Base-by-base conservation (phyloP, 768 basidiomycete species). In the Suillus spraguei region DNA sequence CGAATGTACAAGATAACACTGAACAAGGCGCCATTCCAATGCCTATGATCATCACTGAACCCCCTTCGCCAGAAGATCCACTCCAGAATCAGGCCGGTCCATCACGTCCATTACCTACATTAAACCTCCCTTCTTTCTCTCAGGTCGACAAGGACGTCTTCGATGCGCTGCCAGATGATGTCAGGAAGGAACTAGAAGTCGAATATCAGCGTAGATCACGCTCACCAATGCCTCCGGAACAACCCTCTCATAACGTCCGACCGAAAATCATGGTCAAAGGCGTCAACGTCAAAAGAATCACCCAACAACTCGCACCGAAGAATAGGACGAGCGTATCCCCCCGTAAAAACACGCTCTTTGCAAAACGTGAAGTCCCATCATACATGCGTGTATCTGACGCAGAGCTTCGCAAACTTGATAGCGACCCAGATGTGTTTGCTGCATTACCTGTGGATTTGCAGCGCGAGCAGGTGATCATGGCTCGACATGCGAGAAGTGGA, bases 71-170 rank as follows among this genome's bases (percentile, higher is more conserved):
- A 50, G 72, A 74, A 7, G 69, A 72, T 24, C 67, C 67, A 1
- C 32, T 39, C 56, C 61, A 59, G 16, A 56, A 66, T 32, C 42
- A 9, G 10, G 36, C 17, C 4, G 38, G n/a, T 8, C 53, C 63
- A 32, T 39, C 22, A 20, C 70, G 49, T 72, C 60, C 66, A 64
- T 14, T 38, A 3, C 42, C 65, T 54, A 42, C 65, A 32, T 32
- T 80, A 3, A 83, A 84, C 42, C 77, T 91, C 22, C 92, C 91
- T 4, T 85, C 88, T 3, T 84, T 91, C 68, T 92, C 91, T 0
- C 91, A 94, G 70, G 80, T 94, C 11, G 92, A 94, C 70, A 82
- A 75, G 76, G 80, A 81, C 5, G 87, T 93, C 2, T 85, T 91
- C 59, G 82, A 87, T 42, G 89, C 88, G 1, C 79, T 94, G 36